Conservation (phyloP, 1,284 basidiomycete species). For the Sparassis latifolia region DNA sequence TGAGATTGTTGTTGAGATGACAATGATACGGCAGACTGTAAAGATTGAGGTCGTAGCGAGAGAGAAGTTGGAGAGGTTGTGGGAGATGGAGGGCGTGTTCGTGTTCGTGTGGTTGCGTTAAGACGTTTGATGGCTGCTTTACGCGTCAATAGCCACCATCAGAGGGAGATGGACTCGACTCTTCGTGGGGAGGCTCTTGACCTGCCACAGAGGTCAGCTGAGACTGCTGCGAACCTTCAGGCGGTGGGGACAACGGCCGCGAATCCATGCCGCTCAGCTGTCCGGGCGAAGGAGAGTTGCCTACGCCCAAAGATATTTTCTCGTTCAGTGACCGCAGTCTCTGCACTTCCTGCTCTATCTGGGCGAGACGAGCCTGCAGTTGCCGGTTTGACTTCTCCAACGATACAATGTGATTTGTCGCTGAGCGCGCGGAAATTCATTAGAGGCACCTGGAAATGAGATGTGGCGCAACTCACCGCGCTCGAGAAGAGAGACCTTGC, state of each 20-base stretch:
- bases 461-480: conserved; percentile 49
- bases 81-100: conserved; percentile 15
- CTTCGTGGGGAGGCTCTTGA: conserved; percentile 51
- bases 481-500: conserved; percentile 83
- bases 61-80: conserved; percentile 12
- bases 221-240: conserved; percentile 36
- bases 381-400: conserved; percentile 67
- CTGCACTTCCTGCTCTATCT: conserved; percentile 59
- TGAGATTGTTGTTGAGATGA: conserved; percentile 10
- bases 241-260: conserved; percentile 59
- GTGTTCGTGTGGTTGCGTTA: neutral
- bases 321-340: conserved; percentile 69
- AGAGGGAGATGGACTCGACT: conserved; percentile 57
- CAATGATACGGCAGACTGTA: neutral
- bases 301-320: conserved; percentile 63
- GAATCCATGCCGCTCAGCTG: conserved; percentile 34
- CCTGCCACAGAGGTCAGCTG: conserved; percentile 46
- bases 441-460: no score
- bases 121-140: conserved; percentile 8
- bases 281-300: conserved; percentile 48
- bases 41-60: conserved; percentile 8
- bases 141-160: conserved; percentile 48
- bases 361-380: conserved; percentile 55
- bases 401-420: conserved; percentile 66
- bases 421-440: conserved; percentile 26